Base-by-base conservation (phyloP, 2,329 filamentous ascomycete genomes). In the Neonectria faginata region DNA sequence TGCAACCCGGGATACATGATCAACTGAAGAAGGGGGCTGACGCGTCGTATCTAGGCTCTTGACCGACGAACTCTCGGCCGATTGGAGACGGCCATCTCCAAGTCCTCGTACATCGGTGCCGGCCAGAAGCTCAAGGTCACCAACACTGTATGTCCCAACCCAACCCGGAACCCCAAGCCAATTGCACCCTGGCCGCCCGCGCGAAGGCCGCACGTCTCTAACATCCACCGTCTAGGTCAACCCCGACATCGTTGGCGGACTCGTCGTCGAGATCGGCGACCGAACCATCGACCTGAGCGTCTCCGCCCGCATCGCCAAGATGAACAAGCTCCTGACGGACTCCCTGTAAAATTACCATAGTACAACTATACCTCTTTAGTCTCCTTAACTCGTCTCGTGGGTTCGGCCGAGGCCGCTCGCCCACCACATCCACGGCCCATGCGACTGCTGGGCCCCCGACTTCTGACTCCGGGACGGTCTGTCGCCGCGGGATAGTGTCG, bases 311-410 rank as follows among this genome's bases (percentile, higher is more conserved):
- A 91, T 99, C 83, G 88, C 92, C 81, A 97, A 94, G 90, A 93
- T 99, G 89, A 99, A 99, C 93, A 99, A 98, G 91, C 91, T 97
- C 81, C 92, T 99, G 79, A 94, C 88, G 75, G 96, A 99, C 84
- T 88, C 91, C 82, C 87, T 99, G 92, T 99, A 97, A 92, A 94
- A 70, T 59, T 63, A 69, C 57, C 62, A 60, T 69, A 72, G 63
- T 70, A 67, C 69, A 74, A 67, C 65, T 54, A 62, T 54, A 62
- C 66, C 62, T 68, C 69, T 70, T 73, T 74, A 72, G 70, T 75
- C 66, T 70, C 66, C 57, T 74, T 73, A 62, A 69, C 64, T 68
- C 62, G 65, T 66, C 64, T 58, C 31, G 55, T 57, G 55, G 60
- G 55, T 50, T 44, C 50, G 55, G 55, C 52, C 55, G 53, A 27